Base-by-base conservation (phyloP, 2,329 filamentous ascomycete genomes). In the Chalaropsis ovoidea region DNA sequence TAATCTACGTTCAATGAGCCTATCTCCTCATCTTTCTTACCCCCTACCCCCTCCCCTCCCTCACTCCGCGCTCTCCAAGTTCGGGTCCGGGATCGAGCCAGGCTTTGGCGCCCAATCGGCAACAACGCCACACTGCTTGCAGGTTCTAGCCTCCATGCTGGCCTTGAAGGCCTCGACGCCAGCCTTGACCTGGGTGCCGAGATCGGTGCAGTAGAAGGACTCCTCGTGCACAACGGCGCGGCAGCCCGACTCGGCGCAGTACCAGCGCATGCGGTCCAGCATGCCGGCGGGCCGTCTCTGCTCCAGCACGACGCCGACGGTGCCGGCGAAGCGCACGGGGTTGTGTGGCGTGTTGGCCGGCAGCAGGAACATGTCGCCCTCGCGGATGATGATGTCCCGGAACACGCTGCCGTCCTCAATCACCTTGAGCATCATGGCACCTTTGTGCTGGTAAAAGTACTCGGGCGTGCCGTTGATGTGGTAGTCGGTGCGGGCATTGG, bases 361-460 rank as follows among this genome's bases (percentile, higher is more conserved):
- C 0, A 99, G 82, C 3, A 97, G 80, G 76, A 96, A 97, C 83
- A 97, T 88, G 70, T 94, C 91, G 69, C 93, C 93, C 77, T 97
- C 90, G 72, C 86, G 82, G 77, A 97, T 96, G 73, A 91, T 81
- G 69, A 97, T 84, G 76, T 97, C 93, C 70, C 85, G 82, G 77
- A 95, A 95, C 61, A 77, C 68, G 74, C 80, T 75, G 67, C 80
- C 76, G 68, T 96, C 90, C 68, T 96, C 90, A 69, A 96, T 89
- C 17, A 94, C 88, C 74, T 95, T 95, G 70, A 99, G 87, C 67
- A 94, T 81, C 93, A 97, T 96, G 70, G 87, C 86, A 70, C 94
- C 94, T 72, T 86, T 86, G 82, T 96, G 86, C 77, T 97, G 93
- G 81, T 94, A 97, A 84, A 97, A 99, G 87, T 92, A 97, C 76